Percentiles rank a stretch among this genome's conserved stretches.
phyloP scores from a whole-genome alignment of 23 red algal genomes.

The Gracilaria caudata region DNA sequence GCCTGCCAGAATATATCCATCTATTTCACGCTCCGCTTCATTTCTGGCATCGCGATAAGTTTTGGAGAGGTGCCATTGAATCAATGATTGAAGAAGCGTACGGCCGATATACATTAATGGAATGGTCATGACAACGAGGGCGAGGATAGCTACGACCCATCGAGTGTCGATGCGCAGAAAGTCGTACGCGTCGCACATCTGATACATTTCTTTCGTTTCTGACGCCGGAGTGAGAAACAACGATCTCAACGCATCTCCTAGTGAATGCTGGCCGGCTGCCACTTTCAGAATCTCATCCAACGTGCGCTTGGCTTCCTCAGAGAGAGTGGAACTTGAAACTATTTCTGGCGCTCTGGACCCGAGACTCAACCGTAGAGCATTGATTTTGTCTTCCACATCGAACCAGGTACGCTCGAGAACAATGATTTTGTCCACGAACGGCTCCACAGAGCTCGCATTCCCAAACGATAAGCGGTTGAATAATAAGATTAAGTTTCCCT shows the following conservation, averaged over 20 bases:
- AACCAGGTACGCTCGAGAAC: not conserved
- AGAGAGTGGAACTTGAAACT: not conserved
- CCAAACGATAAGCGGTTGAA: not conserved
- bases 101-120: not conserved
- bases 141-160: not conserved
- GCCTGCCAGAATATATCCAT: slow-evolving; percentile 24
- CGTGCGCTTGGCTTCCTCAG: not conserved
- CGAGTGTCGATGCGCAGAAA: not conserved
- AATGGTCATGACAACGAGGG: not conserved
- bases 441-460: not conserved
- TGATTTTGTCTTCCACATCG: not conserved
- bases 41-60: not conserved
- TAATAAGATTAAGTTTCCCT: not conserved
- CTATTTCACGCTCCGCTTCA: not conserved
- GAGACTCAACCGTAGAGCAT: not conserved
- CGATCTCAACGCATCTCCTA: no score
- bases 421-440: not conserved
- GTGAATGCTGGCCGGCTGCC: not conserved
- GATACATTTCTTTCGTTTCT: not conserved
- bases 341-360: not conserved
- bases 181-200: not conserved
- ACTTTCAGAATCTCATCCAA: not conserved
- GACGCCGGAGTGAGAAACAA: no score
- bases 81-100: not conserved
- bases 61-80: slow-evolving; percentile 17